These are phyloP conservation scores for Crucihimalaya himalaica DNA, from an alignment of 345 rosid species.

Conservation along the genomic window DNA sequence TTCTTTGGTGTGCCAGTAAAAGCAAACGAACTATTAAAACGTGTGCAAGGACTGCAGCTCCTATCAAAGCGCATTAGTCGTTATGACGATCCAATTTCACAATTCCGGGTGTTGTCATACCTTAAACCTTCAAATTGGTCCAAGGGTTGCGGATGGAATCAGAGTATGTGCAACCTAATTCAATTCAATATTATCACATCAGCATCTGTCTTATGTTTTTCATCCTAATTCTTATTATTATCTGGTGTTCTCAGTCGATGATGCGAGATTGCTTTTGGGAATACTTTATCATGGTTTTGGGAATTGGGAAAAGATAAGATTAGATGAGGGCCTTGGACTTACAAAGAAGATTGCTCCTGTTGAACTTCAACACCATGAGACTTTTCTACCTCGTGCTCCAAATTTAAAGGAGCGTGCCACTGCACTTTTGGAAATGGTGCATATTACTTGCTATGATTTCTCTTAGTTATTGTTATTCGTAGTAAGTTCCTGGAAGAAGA, in stretches of 20 bases:
- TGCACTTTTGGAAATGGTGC: slow-evolving; percentile 97
- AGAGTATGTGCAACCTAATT: slow-evolving; percentile 54
- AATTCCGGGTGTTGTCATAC: slow-evolving; percentile 77
- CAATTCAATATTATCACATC: background rate
- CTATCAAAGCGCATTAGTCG: slow-evolving; percentile 78
- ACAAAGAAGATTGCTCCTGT: slow-evolving; percentile 96
- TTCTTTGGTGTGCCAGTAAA: slow-evolving; percentile 97
- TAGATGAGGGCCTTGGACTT: slow-evolving; percentile 93
- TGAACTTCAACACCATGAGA: slow-evolving; percentile 99
- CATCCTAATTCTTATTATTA: slow-evolving; percentile 3
- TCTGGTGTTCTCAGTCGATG: slow-evolving; percentile 65
- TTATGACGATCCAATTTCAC: slow-evolving; percentile 82
- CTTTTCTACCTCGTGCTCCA: slow-evolving; percentile 98
- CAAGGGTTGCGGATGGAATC: slow-evolving; percentile 99
- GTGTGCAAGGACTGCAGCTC: slow-evolving; percentile 88
- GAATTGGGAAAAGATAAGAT: slow-evolving; percentile 95
- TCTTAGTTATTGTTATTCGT: background rate
- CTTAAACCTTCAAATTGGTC: slow-evolving; percentile 99
- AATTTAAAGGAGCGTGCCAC: slow-evolving; percentile 96
- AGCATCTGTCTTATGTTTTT: slow-evolving; percentile 1
- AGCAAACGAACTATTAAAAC: slow-evolving; percentile 77
- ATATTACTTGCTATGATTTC: slow-evolving; percentile 9
- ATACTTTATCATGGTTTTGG: slow-evolving; percentile 91
- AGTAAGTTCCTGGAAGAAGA: background rate
- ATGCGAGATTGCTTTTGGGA: slow-evolving; percentile 98